These are phyloP conservation scores for Candida insectalens DNA, from an alignment of 805 yeast species.

Conservation along the genomic window DNA sequence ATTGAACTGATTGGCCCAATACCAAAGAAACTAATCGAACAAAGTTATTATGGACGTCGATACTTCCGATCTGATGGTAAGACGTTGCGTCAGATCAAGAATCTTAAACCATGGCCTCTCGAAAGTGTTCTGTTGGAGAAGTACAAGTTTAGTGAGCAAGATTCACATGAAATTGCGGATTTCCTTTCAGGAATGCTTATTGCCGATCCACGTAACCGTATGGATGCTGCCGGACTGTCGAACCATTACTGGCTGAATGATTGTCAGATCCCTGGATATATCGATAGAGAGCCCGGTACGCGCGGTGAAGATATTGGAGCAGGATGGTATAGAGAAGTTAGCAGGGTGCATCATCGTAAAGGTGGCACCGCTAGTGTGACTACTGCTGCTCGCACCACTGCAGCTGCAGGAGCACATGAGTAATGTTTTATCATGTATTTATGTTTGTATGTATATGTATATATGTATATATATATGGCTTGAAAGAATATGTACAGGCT, in stretches of 20 bases:
- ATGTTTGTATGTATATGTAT: not conserved
- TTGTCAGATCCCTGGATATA: constrained; percentile 65
- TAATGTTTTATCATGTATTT: not conserved
- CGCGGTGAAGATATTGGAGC: constrained; percentile 75
- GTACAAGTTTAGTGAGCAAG: constrained; percentile 60
- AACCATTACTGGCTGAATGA: constrained; percentile 81
- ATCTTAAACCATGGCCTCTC: constrained; percentile 84
- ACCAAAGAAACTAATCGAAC: constrained; percentile 49
- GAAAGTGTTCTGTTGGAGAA: constrained; percentile 76
- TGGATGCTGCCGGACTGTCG: constrained; percentile 94
- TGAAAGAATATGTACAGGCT: too few relatives aligned
- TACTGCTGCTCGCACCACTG: not conserved
- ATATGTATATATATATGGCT: not conserved
- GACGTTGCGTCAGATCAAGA: constrained; percentile 64
- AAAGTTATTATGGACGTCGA: constrained; percentile 45
- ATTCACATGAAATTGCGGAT: constrained; percentile 64
- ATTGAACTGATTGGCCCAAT: constrained; percentile 45
- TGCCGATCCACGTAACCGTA: constrained; percentile 69
- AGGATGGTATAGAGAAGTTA: constrained; percentile 78
- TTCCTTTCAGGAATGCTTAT: constrained; percentile 78
- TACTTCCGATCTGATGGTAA: constrained; percentile 24
- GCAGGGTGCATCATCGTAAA: not conserved
- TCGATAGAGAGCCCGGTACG: constrained; percentile 70
- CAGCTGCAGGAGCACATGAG: not conserved
- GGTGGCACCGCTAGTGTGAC: not conserved